phyloP scores from a whole-genome alignment of 768 basidiomycete species.

The Ramaria sp. region DNA sequence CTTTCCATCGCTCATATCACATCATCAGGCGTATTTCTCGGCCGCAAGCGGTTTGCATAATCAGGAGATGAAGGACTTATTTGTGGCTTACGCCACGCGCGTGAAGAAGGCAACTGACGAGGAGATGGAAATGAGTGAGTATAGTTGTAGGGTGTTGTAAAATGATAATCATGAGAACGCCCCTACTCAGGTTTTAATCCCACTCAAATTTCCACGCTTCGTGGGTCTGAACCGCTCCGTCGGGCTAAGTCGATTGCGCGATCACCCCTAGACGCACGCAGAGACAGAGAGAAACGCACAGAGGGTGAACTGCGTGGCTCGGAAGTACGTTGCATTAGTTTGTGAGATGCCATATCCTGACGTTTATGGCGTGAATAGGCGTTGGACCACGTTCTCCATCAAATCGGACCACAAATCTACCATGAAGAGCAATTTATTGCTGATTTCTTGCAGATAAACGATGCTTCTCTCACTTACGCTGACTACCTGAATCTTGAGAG shows the following conservation, averaged over 20 bases:
- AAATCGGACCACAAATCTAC: conserved; percentile 65
- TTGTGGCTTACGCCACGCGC: conserved; percentile 44
- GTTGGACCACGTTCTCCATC: conserved; percentile 62
- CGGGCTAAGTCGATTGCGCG: conserved; percentile 83
- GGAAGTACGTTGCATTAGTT: conserved; percentile 39
- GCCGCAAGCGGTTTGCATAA: conserved; percentile 73
- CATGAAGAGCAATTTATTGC: conserved; percentile 82
- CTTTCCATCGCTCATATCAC: not conserved
- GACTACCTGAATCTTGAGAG: conserved; percentile 92
- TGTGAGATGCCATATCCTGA: not conserved
- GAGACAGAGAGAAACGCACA: conserved; percentile 49
- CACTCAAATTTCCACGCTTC: conserved; percentile 28
- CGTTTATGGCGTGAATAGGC: conserved; percentile 36
- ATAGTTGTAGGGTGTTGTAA: not conserved
- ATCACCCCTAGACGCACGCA: conserved; percentile 50
- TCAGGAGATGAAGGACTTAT: conserved; percentile 66
- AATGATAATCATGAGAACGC: conserved; percentile 8
- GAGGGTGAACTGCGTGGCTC: conserved; percentile 52
- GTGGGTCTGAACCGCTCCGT: conserved; percentile 50
- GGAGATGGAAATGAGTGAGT: conserved; percentile 58
- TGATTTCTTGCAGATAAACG: conserved; percentile 88
- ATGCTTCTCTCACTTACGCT: conserved; percentile 82
- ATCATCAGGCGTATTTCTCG: conserved; percentile 76
- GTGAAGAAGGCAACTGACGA: conserved; percentile 66
- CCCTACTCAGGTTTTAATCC: conserved; percentile 34